Base-by-base conservation (phyloP, 2,329 filamentous ascomycete genomes). In the Cordyceps militaris region DNA sequence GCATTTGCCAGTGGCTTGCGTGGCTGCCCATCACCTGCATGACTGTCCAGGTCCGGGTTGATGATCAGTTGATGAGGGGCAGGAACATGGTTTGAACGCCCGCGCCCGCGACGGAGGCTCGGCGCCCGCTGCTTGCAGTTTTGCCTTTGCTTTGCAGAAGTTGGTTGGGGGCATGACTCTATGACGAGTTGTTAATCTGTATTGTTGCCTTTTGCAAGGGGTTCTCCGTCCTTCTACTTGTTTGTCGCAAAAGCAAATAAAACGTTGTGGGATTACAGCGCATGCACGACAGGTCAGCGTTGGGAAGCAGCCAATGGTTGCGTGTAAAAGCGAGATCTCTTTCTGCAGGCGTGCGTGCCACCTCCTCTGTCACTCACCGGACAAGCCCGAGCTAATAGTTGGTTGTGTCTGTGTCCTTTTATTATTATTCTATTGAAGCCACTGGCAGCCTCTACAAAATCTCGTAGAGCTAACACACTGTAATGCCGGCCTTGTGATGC, bases 21-120 rank as follows among this genome's bases (percentile, higher is more conserved):
- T 55, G 52, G 52, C 42, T 43, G 40, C 1, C 42, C 53, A 56
- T 56, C 32, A 49, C 53, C 53, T 56, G 53, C 53, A 56, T 56
- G 19, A 40, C 28, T 9, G n/a, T 51, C 28, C 38, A 42, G 49
- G 36, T 42, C 49, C 34, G 23, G 10, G 10, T 4, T 11, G 49
- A 19, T 52, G 49, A 52, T 52, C 49, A 30, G 34, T 52, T 52
- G 36, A 52, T n/a, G 34, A 36, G 34, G 26, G 38, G 50, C 24
- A 34, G n/a, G n/a, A n/a, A n/a, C 28, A 36, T 28, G 11, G 10
- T 24, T 3, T 53, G 30, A 3, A 30, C 34, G 36, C 24, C 49
- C 16, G 24, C 23, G 28, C 34, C 19, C 5, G 1, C 24, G 10
- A 28, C 23, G 11, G 44, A 32, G n/a, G 44, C 44, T 48, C 26